phyloP scores from a whole-genome alignment of 2,329 filamentous ascomycete genomes.

The Neonectria coccinea region DNA sequence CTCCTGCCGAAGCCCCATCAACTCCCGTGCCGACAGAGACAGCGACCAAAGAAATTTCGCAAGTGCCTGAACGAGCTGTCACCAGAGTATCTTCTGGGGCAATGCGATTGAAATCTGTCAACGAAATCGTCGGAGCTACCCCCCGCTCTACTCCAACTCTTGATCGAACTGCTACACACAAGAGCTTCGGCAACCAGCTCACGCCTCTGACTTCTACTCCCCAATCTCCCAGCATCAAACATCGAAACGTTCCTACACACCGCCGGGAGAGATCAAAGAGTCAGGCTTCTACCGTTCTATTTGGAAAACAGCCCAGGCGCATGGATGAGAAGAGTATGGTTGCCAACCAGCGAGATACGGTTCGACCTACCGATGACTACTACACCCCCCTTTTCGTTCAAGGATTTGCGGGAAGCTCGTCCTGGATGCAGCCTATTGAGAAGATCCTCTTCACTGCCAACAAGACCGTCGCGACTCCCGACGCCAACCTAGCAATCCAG shows the following conservation, averaged over 20 bases:
- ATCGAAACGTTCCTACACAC: conserved; percentile 50
- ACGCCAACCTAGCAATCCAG: conserved; percentile 84
- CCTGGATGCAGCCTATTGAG: conserved; percentile 73
- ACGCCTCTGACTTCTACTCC: conserved; percentile 58
- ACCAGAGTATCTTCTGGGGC: conserved; percentile 78
- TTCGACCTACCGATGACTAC: conserved; percentile 69
- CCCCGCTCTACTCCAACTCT: conserved; percentile 52
- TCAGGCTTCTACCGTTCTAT: conserved; percentile 80
- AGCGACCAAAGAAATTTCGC: conserved; percentile 36
- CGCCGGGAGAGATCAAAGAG: conserved; percentile 70
- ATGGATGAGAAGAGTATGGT: conserved; percentile 60
- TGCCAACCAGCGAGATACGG: conserved; percentile 55
- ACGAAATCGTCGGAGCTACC: conserved; percentile 75
- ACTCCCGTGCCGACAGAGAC: conserved; percentile 24
- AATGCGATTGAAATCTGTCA: conserved; percentile 78
- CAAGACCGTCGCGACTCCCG: conserved; percentile 89
- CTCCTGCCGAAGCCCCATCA: conserved; percentile 26
- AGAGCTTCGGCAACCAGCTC: conserved; percentile 50
- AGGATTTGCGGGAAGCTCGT: conserved; percentile 65
- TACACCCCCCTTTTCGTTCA: conserved; percentile 73
- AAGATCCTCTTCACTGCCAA: conserved; percentile 84
- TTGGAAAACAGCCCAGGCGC: conserved; percentile 73
- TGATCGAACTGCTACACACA: conserved; percentile 50
- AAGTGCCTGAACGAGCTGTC: conserved; percentile 65
- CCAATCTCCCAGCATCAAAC: conserved; percentile 55